phyloP scores from a whole-genome alignment of 2,329 filamentous ascomycete genomes.

The Fonsecaea monophora region DNA sequence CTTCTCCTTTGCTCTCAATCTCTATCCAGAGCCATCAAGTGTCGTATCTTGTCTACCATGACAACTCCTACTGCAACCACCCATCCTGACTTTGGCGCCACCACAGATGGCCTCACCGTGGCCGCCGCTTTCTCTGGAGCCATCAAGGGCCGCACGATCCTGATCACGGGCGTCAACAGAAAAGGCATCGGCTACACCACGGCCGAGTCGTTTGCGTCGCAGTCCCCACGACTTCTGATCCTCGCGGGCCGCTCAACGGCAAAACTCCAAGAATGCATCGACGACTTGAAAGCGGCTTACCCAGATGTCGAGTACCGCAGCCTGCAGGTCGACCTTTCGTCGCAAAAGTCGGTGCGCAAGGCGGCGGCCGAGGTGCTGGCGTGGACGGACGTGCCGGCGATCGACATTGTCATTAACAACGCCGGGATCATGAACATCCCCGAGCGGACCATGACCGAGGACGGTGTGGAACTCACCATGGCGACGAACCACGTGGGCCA shows the following conservation, averaged over 20 bases:
- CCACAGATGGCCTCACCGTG: slow-evolving; percentile 29
- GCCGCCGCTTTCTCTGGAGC: slow-evolving; percentile 31
- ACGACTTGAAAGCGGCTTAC: slow-evolving; percentile 21
- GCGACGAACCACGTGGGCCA: slow-evolving; percentile 47
- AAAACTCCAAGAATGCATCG: slow-evolving; percentile 34
- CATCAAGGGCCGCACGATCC: slow-evolving; percentile 35
- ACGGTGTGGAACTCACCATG: slow-evolving; percentile 51
- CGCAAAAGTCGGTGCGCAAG: slow-evolving; percentile 43
- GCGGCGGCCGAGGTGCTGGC: slow-evolving; percentile 45
- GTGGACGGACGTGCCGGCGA: slow-evolving; percentile 34
- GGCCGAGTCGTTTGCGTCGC: slow-evolving; percentile 34
- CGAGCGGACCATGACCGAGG: slow-evolving; percentile 38
- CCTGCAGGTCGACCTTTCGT: slow-evolving; percentile 47
- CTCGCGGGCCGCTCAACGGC: slow-evolving; percentile 28
- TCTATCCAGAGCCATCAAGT: not conserved
- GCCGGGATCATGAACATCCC: slow-evolving; percentile 50
- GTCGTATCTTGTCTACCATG: not conserved
- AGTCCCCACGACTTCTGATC: slow-evolving; percentile 31
- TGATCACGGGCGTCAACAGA: slow-evolving; percentile 37
- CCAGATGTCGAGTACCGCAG: slow-evolving; percentile 40
- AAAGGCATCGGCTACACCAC: slow-evolving; percentile 34
- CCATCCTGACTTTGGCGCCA: slow-evolving; percentile 25
- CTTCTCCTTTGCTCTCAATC: not conserved
- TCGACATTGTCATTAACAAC: slow-evolving; percentile 42
- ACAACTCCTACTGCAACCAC: slow-evolving; percentile 20